phyloP scores from a whole-genome alignment of 2,329 filamentous ascomycete genomes.

The Trichoderma oligosporum region DNA sequence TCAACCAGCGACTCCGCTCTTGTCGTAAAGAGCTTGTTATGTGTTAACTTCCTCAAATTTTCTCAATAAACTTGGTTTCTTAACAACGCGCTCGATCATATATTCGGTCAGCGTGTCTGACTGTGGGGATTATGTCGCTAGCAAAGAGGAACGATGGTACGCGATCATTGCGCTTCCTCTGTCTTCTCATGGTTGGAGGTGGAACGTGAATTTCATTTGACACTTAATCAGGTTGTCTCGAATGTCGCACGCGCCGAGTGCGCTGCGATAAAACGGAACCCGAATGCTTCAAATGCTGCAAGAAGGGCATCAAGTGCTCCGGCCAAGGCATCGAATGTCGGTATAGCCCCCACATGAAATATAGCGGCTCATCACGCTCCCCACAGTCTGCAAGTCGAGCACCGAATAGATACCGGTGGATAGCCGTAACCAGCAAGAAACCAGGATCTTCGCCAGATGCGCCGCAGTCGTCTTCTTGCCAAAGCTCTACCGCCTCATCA shows the following conservation, averaged over 20 bases:
- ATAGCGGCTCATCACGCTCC: not conserved
- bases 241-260: constrained; percentile 15
- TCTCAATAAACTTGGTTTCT: too few species aligned
- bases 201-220: not conserved
- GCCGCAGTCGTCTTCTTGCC: not conserved
- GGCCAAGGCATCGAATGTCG: constrained; percentile 13
- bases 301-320: constrained; percentile 14
- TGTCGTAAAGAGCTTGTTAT: not conserved
- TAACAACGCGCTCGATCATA: too few species aligned
- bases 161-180: not conserved
- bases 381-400: not conserved
- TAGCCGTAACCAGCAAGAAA: constrained; percentile 7
- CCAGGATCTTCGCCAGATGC: not conserved
- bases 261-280: constrained; percentile 14
- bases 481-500: not conserved
- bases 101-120: too few species aligned
- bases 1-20: not conserved
- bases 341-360: constrained; percentile 12
- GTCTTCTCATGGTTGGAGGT: not conserved
- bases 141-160: constrained; percentile 15
- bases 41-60: not conserved
- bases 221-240: constrained; percentile 9
- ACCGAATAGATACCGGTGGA: constrained; percentile 5
- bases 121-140: constrained; percentile 11
- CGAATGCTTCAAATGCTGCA: constrained; percentile 15